Percentiles rank a stretch among this genome's conserved stretches.
phyloP scores from a whole-genome alignment of 495 filamentous ascomycete species.

The Neurospora sp. region DNA sequence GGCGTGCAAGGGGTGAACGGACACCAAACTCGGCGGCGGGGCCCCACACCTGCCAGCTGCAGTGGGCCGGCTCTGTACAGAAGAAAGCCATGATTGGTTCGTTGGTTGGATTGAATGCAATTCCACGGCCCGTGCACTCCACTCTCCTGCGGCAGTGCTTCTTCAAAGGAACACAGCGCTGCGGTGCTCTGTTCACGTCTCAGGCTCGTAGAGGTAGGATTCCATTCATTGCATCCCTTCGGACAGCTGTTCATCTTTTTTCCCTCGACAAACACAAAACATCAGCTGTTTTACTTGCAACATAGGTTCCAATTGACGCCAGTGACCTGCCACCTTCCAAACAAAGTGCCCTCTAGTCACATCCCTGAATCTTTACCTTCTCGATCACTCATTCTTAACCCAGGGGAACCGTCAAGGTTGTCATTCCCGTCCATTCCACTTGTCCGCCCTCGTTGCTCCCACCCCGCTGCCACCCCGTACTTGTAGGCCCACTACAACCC shows the following conservation, averaged over 20 bases:
- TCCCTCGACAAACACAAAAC: not conserved
- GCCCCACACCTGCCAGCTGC: not conserved
- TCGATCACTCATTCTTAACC: not conserved
- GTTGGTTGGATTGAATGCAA: not conserved
- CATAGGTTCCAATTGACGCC: not conserved
- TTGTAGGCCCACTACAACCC: not conserved
- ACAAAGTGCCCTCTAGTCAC: not conserved
- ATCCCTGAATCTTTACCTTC: not conserved
- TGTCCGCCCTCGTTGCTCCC: not conserved
- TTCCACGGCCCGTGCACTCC: not conserved
- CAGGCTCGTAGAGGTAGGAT: not conserved
- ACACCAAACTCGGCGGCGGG: not conserved
- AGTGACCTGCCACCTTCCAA: not conserved
- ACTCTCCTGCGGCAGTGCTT: not conserved
- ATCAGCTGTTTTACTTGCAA: not conserved
- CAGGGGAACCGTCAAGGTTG: not conserved
- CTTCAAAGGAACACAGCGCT: not conserved
- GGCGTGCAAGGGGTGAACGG: not conserved
- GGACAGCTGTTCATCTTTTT: not conserved
- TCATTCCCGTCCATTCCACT: not conserved
- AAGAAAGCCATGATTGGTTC: not conserved
- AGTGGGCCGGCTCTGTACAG: too few species aligned
- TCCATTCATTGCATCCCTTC: not conserved
- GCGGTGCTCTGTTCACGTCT: not conserved
- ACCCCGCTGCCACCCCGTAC: not conserved